Evolutionary conservation across 1,284 basidiomycete genomes (phyloP).

Genomic region (Trichosporon sp.): DNA sequence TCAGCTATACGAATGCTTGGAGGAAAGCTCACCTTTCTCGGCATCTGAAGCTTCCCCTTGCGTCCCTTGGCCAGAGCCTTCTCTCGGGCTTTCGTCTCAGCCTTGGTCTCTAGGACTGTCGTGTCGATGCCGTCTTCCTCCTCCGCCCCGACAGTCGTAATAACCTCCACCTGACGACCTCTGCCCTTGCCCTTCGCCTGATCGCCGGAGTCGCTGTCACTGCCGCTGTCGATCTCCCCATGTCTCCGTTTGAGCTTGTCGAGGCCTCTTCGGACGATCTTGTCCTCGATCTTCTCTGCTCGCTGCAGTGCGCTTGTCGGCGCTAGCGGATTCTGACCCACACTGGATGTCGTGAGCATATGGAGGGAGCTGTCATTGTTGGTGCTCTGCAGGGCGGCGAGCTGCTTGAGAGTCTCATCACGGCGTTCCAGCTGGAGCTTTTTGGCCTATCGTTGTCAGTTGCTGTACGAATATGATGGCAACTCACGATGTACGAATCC

Average conservation of each 20-base stretch:
- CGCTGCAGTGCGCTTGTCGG: constrained; percentile 51
- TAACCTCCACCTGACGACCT: constrained; percentile 55
- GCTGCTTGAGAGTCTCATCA: constrained; percentile 38
- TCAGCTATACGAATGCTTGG: background rate
- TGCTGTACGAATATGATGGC: background rate
- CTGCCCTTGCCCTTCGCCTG: constrained; percentile 54
- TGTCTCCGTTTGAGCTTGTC: constrained; percentile 53
- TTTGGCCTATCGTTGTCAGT: constrained; percentile 32
- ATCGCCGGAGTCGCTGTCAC: constrained; percentile 36
- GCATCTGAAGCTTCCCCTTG: constrained; percentile 21
- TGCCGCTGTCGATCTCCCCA: constrained; percentile 56
- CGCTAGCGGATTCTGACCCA: constrained; percentile 42
- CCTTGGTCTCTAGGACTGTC: constrained; percentile 41
- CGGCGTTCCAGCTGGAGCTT: constrained; percentile 46
- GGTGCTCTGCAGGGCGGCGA: constrained; percentile 32
- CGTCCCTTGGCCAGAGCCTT: constrained; percentile 18
- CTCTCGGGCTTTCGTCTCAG: constrained; percentile 20
- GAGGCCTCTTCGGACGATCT: constrained; percentile 64
- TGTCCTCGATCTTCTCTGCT: constrained; percentile 70
- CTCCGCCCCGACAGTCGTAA: constrained; percentile 53
- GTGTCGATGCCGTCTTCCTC: constrained; percentile 51
- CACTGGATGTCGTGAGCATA: constrained; percentile 32
- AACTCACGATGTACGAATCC: constrained; percentile 52
- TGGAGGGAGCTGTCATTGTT: constrained; percentile 28
- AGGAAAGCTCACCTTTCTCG: constrained; percentile 32